Evolutionary conservation across 768 basidiomycete species (phyloP).

Genomic region (Boletus vermiculosoides): DNA sequence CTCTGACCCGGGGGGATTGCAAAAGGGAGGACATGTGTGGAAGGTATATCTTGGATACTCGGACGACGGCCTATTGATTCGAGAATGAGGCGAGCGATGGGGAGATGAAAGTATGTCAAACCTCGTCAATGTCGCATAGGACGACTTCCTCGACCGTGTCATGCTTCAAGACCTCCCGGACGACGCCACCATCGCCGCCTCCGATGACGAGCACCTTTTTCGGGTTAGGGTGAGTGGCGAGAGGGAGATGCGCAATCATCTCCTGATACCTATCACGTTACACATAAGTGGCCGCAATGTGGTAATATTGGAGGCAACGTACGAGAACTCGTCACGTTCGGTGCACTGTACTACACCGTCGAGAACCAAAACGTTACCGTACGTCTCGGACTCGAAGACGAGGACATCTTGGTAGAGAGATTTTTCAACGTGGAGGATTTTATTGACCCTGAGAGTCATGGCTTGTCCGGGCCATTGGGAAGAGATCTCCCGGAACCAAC

Average conservation of each 20-base stretch:
- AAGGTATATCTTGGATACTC: slow-evolving; percentile 90
- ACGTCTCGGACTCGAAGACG: slow-evolving; percentile 94
- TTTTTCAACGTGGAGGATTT: slow-evolving; percentile 91
- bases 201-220: slow-evolving; percentile 96
- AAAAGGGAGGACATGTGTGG: slow-evolving; percentile 92
- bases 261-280: slow-evolving; percentile 80
- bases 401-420: slow-evolving; percentile 96
- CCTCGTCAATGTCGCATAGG: slow-evolving; percentile 97
- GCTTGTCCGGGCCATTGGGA: slow-evolving; percentile 98
- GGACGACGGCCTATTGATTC: slow-evolving; percentile 75
- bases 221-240: slow-evolving; percentile 94
- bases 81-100: neutral
- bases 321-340: slow-evolving; percentile 99
- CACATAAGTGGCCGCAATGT: neutral
- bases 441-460: slow-evolving; percentile 94
- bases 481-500: slow-evolving; percentile 95
- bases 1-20: slow-evolving; percentile 73
- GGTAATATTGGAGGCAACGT: slow-evolving; percentile 33
- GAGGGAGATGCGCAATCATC: slow-evolving; percentile 98
- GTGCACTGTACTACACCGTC: slow-evolving; percentile 97
- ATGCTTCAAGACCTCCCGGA: slow-evolving; percentile 96
- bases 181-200: slow-evolving; percentile 97
- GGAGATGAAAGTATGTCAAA: slow-evolving; percentile 25
- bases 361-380: slow-evolving; percentile 94
- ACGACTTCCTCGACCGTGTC: slow-evolving; percentile 87